A percentile compares a stretch with the other conserved stretches of the same genome.
phyloP scores from a whole-genome alignment of 2,329 filamentous ascomycete species.

The Eutypa lata region DNA sequence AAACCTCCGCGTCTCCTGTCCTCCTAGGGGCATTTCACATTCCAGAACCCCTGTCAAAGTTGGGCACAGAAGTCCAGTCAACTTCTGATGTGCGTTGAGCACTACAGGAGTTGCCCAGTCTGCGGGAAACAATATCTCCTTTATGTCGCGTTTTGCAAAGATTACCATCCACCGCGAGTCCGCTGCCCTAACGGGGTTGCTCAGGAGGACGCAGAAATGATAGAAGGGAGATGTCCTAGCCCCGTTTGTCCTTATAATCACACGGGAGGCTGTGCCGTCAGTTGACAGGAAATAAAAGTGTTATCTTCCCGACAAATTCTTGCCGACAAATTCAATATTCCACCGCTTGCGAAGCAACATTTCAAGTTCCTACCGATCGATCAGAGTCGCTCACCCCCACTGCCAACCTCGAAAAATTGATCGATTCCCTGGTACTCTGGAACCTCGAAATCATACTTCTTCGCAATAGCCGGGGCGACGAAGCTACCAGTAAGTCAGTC shows the following conservation, averaged over 20 bases:
- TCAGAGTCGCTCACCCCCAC: slow-evolving; percentile 52
- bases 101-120: slow-evolving; percentile 54
- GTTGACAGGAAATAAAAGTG: slow-evolving; percentile 33
- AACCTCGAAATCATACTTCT: slow-evolving; percentile 82
- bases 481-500: slow-evolving; percentile 55
- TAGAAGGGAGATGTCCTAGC: slow-evolving; percentile 54
- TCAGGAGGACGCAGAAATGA: slow-evolving; percentile 42
- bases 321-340: slow-evolving; percentile 2
- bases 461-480: slow-evolving; percentile 70
- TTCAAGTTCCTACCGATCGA: not conserved
- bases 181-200: slow-evolving; percentile 43
- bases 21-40: not conserved
- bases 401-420: slow-evolving; percentile 76
- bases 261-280: slow-evolving; percentile 52
- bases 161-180: slow-evolving; percentile 47
- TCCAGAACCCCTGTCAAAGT: not conserved
- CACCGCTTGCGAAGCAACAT: not conserved
- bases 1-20: not conserved
- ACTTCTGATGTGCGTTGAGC: slow-evolving; percentile 58
- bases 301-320: not conserved
- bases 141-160: slow-evolving; percentile 55
- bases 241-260: slow-evolving; percentile 57
- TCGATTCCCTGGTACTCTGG: slow-evolving; percentile 83
- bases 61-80: not conserved
- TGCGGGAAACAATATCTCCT: slow-evolving; percentile 58